phyloP scores from a whole-genome alignment of 495 filamentous ascomycete species.

The Annulohypoxylon bovei region DNA sequence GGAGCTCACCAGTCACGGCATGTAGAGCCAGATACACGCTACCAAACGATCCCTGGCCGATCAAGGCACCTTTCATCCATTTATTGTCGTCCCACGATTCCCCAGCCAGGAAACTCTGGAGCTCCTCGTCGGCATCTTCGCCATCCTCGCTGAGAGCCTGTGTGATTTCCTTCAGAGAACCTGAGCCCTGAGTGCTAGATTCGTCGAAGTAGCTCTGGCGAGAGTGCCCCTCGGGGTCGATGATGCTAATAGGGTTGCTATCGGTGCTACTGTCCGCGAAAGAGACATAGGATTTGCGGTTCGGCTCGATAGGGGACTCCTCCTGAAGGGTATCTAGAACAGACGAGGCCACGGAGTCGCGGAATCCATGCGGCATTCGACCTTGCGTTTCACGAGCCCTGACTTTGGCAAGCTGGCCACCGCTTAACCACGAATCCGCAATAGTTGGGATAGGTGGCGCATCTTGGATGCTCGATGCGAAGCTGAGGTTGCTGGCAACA shows the following conservation, averaged over 20 bases:
- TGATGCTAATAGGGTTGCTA: constrained; percentile 68
- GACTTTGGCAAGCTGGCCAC: constrained; percentile 61
- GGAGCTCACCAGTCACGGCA: constrained; percentile 94
- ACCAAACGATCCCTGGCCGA: constrained; percentile 96
- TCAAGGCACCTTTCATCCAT: constrained; percentile 99
- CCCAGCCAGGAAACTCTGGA: constrained; percentile 84
- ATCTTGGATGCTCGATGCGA: constrained; percentile 88
- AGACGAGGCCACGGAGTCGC: constrained; percentile 87
- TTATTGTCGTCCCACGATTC: constrained; percentile 95
- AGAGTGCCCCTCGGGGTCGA: constrained; percentile 76
- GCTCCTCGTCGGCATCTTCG: constrained; percentile 82
- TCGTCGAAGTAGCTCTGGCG: constrained; percentile 88
- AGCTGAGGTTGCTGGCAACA: constrained; percentile 92
- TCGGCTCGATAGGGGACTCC: constrained; percentile 87
- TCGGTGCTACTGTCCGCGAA: constrained; percentile 83
- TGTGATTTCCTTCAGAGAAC: constrained; percentile 62
- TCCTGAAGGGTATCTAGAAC: constrained; percentile 88
- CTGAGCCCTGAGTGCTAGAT: constrained; percentile 71
- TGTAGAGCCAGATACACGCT: constrained; percentile 97
- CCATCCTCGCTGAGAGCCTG: constrained; percentile 84
- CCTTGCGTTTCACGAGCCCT: constrained; percentile 54
- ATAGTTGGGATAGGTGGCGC: constrained; percentile 95
- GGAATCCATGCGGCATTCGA: constrained; percentile 64
- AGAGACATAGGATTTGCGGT: constrained; percentile 95
- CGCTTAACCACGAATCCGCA: constrained; percentile 88